phyloP scores from a whole-genome alignment of 345 rosid species.

The Nasturtium officinale region DNA sequence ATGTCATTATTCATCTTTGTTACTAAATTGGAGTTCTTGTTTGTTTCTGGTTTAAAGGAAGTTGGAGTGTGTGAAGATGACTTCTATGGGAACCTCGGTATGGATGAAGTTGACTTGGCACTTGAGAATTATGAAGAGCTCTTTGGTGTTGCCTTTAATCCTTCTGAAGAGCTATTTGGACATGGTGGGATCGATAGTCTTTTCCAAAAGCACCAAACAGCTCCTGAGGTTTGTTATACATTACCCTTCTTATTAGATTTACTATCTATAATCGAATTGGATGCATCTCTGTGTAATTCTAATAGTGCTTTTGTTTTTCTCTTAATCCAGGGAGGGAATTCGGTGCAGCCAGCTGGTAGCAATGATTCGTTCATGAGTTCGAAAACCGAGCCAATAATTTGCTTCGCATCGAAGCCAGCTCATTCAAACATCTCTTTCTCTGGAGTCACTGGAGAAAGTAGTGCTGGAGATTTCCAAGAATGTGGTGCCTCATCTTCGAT shows the following conservation, averaged over 20 bases:
- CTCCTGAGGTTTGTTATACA: conserved; percentile 38
- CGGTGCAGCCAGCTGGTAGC: conserved; percentile 70
- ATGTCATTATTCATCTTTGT: not conserved
- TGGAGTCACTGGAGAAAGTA: conserved; percentile 85
- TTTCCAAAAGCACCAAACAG: conserved; percentile 59
- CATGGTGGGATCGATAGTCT: conserved; percentile 87
- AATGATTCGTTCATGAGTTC: conserved; percentile 82
- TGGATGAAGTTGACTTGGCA: conserved; percentile 88
- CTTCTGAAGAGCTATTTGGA: conserved; percentile 77
- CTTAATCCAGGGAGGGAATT: conserved; percentile 47
- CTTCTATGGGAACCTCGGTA: conserved; percentile 67
- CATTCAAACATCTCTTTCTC: conserved; percentile 87
- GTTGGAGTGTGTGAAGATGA: conserved; percentile 52
- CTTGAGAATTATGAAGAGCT: conserved; percentile 95
- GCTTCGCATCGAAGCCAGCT: conserved; percentile 56
- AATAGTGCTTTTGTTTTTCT: not conserved
- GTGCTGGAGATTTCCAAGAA: conserved; percentile 82
- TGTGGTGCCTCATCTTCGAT: conserved; percentile 79
- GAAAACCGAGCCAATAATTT: conserved; percentile 83
- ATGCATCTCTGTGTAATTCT: conserved; percentile 8
- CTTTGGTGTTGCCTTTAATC: conserved; percentile 77
- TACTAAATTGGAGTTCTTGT: conserved; percentile 20
- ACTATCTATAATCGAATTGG: not conserved
- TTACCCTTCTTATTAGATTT: not conserved
- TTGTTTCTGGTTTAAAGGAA: conserved; percentile 29